phyloP scores from a whole-genome alignment of 176 grass and related monocot genomes.

The Dactylis glomerata region DNA sequence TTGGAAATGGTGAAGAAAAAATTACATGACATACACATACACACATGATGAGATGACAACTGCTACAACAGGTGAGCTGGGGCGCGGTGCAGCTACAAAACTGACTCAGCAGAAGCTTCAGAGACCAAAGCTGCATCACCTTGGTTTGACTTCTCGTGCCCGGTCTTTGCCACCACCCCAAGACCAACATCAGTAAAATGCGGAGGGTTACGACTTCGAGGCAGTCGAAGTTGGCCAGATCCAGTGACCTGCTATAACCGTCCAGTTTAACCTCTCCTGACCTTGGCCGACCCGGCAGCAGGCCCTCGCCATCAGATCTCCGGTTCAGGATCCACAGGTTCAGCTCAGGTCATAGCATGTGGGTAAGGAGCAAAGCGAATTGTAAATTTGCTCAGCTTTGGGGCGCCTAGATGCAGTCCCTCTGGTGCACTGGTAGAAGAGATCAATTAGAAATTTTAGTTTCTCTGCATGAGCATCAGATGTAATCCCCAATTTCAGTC shows the following conservation, averaged over 20 bases:
- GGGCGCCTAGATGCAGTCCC: constrained; percentile 59
- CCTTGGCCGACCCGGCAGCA: not conserved
- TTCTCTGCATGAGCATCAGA: constrained; percentile 73
- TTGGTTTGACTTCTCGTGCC: constrained; percentile 31
- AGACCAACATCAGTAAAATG: not conserved
- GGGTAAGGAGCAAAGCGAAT: constrained; percentile 51
- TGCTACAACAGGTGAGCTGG: not conserved
- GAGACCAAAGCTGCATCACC: not conserved
- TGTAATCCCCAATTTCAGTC: constrained; percentile 54
- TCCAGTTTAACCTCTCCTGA: not conserved
- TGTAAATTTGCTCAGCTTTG: constrained; percentile 65
- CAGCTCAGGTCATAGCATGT: constrained; percentile 46
- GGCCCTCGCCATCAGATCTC: not conserved
- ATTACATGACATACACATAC: constrained; percentile 12
- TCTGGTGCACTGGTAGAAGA: constrained; percentile 86
- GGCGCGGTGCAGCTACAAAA: constrained; percentile 13
- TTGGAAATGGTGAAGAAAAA: not conserved
- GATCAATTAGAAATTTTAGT: constrained; percentile 69
- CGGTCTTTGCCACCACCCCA: not conserved
- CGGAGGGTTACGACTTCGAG: not conserved
- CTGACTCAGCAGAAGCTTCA: constrained; percentile 5
- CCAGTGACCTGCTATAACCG: not conserved
- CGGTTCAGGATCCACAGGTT: constrained; percentile 12
- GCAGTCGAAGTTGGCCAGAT: not conserved
- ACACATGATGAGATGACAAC: constrained; percentile 24